phyloP scores from a whole-genome alignment of 805 yeast genomes.

The Wilhelminamyces savonicus region DNA sequence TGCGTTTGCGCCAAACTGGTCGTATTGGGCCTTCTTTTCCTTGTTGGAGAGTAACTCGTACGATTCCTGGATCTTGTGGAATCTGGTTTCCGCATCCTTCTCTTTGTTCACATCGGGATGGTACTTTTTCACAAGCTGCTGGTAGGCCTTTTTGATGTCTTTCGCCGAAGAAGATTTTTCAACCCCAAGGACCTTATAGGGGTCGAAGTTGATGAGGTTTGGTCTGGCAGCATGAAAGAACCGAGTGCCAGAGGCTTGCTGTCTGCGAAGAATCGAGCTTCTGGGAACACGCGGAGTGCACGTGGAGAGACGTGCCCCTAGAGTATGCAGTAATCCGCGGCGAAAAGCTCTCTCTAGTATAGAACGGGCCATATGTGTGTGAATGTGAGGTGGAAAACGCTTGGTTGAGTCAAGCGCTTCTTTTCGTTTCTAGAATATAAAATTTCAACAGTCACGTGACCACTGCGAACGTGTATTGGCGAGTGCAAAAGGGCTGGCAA shows the following conservation, averaged over 20 bases:
- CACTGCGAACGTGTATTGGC: too few species aligned
- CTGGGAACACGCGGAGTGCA: too few species aligned
- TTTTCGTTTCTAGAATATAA: too few species aligned
- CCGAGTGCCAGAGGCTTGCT: conserved; percentile 5
- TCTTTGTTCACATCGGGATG: conserved; percentile 98
- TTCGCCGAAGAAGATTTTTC: conserved; percentile 60
- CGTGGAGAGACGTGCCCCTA: too few species aligned
- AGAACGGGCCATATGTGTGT: too few species aligned
- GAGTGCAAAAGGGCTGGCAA: too few species aligned
- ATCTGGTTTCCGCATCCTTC: conserved; percentile 76
- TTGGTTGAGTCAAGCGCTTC: too few species aligned
- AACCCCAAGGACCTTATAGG: conserved; percentile 81
- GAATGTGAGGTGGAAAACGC: too few species aligned
- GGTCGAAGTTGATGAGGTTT: conserved; percentile 49
- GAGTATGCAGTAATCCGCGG: too few species aligned
- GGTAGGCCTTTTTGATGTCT: conserved; percentile 94
- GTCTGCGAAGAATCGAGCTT: too few species aligned
- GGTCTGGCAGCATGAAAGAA: conserved; percentile 40
- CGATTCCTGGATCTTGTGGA: conserved; percentile 90
- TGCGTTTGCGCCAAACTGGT: conserved; percentile 85
- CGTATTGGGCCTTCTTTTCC: conserved; percentile 80
- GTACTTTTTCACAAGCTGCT: conserved; percentile 83
- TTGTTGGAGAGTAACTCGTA: conserved; percentile 88
- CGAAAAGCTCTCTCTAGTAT: too few species aligned
- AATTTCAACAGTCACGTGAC: too few species aligned